phyloP scores from a whole-genome alignment of 257 asterid species.

The Solanum bukasovii region DNA sequence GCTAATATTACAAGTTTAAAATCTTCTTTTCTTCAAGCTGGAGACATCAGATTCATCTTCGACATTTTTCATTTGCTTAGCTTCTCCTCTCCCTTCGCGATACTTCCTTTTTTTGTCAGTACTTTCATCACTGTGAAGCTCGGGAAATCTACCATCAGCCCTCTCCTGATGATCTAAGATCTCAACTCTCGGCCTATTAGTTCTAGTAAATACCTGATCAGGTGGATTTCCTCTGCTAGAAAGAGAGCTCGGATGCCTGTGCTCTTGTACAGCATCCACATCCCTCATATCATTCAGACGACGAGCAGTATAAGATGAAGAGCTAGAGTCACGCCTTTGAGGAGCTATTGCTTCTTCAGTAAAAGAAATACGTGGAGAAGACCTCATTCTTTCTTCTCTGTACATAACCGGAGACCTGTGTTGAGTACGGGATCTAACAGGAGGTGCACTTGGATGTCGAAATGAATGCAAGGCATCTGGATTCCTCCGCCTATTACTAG shows the following conservation, averaged over 20 bases:
- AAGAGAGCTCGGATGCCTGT: conserved; percentile 31
- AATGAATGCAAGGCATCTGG: too few relatives aligned
- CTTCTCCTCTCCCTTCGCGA: conserved; percentile 40
- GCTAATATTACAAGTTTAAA: conserved; percentile 12
- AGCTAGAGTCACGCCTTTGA: conserved; percentile 42
- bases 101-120: conserved; percentile 26
- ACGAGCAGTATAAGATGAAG: conserved; percentile 42
- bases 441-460: too few relatives aligned
- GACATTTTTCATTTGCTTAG: conserved; percentile 37
- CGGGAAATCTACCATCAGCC: too few relatives aligned
- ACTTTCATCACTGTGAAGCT: too few relatives aligned
- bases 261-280: conserved; percentile 42
- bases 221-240: conserved; percentile 48
- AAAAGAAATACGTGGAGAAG: too few relatives aligned
- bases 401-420: too few relatives aligned
- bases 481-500: too few relatives aligned
- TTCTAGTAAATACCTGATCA: neutral
- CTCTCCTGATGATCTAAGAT: too few relatives aligned
- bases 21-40: conserved; percentile 52
- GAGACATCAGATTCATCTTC: conserved; percentile 27
- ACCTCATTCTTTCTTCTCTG: too few relatives aligned
- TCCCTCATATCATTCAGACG: conserved; percentile 43
- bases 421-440: too few relatives aligned
- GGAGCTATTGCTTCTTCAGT: neutral
- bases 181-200: neutral